Evolutionary conservation across 2,329 filamentous ascomycete genomes (phyloP), one percentile per base, ranked within the genome.

Genomic region (Aspergillus brunneoviolaceus): DNA sequence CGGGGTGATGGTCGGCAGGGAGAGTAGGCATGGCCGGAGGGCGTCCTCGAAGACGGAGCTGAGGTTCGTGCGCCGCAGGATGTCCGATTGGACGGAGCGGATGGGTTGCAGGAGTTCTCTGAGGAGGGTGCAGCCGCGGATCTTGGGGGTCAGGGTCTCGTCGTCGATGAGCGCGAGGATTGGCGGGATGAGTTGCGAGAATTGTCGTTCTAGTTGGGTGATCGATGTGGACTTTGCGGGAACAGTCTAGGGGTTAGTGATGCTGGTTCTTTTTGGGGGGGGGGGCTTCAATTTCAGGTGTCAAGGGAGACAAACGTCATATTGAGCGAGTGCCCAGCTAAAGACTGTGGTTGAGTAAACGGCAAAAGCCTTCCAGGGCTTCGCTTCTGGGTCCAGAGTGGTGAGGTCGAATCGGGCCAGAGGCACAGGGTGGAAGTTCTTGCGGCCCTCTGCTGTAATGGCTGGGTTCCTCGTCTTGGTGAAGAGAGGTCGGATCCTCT

Each of bases 1-100:
- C 0, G 90, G 87, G 0, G 91, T 96, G 48, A 96, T 79, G 12
- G 83, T 86, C 0, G 94, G 93, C 5, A 96, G 81, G 67, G 87
- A 90, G 7, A 89, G 82, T n/a, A 96, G 82, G 39, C 87, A 86
- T 0, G 91, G 90, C 16, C 69, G 72, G 35, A 81, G 63, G 25
- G 78, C 78, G 48, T 80, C 77, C 67, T 77, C 72, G 60, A 80
- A 80, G 57, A 80, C 78, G 2, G 78, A 77, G 27, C 73, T 73
- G 16, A 81, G 70, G 57, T 80, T 80, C 7, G 77, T 80, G 23
- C 76, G 72, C 19, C 65, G 67, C 7, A 81, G 70, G 16, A 80
- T 77, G 51, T 76, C 72, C 3, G 75, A 78, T 55, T 70, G 68
- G 55, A 71, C 72, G 55, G 71, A 55, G 57, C 67, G 65, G 21